These are phyloP conservation scores for Poteriospumella lacustris DNA, from an alignment of 108 stramenopile species.

Conservation along the genomic window DNA sequence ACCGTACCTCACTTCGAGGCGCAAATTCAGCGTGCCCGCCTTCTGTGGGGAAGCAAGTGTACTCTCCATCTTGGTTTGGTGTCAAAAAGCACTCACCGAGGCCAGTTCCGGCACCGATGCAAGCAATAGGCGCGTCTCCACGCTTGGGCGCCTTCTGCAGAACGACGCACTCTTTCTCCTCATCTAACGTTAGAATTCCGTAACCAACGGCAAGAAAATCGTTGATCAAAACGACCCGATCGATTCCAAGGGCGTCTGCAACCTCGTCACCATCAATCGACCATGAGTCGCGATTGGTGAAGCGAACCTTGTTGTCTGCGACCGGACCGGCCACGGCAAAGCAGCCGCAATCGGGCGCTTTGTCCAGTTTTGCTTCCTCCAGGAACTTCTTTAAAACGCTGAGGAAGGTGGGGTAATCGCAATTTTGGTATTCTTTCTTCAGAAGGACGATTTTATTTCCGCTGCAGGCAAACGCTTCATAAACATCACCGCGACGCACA, in stretches of 20 bases:
- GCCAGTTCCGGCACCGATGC: conserved; percentile 94
- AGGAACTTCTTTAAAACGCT: conserved; percentile 26
- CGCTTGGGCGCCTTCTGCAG: conserved; percentile 18
- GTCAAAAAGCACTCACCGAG: conserved; percentile 87
- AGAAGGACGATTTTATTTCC: conserved; percentile 4
- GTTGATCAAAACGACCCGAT: conserved; percentile 68
- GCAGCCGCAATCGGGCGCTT: conserved; percentile 57
- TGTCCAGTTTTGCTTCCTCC: neutral
- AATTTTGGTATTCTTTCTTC: conserved; percentile 22
- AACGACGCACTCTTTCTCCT: conserved; percentile 20
- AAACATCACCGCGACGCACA: conserved; percentile 59
- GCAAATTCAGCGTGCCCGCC: conserved; percentile 93
- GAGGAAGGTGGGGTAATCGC: conserved; percentile 18
- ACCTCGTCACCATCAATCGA: neutral
- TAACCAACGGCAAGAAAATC: conserved; percentile 94
- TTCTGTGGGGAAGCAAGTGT: conserved; percentile 86
- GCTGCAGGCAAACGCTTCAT: conserved; percentile 40
- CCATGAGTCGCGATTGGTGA: conserved; percentile 18
- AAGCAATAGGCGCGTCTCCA: conserved; percentile 68
- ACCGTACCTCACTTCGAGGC: conserved; percentile 68
- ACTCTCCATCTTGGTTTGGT: conserved; percentile 35
- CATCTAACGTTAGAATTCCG: conserved; percentile 77
- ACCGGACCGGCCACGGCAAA: conserved; percentile 89
- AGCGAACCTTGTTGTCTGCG: conserved; percentile 53
- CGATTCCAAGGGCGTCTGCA: conserved; percentile 38